Percentiles rank a stretch among this genome's conserved stretches.
Conservation (phyloP, 148 eudicot species). For the Pouteria glomerata region DNA sequence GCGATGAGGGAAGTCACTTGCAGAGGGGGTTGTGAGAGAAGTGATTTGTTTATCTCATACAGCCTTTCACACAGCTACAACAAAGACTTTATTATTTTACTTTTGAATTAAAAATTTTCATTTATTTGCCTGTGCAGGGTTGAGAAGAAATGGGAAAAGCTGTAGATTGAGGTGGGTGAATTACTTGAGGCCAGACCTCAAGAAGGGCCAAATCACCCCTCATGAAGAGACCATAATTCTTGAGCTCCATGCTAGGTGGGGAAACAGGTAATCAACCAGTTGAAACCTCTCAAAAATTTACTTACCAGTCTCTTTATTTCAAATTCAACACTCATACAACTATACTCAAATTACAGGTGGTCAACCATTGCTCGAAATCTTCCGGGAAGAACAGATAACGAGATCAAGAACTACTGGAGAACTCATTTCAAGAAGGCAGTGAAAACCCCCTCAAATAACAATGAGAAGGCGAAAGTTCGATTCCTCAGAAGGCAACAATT, state of each 20-base stretch:
- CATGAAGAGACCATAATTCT: constrained; percentile 56
- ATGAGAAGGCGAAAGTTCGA: constrained; percentile 33
- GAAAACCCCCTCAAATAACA: constrained; percentile 17
- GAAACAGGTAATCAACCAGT: constrained; percentile 54
- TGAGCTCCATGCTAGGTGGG: constrained; percentile 73
- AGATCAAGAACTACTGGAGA: constrained; percentile 82
- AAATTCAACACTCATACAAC: not conserved
- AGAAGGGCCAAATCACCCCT: constrained; percentile 71
- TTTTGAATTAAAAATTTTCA: no score
- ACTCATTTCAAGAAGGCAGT: constrained; percentile 74
- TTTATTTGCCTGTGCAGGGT: constrained; percentile 24
- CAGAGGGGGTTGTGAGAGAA: no score
- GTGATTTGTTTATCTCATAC: no score
- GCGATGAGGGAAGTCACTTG: no score
- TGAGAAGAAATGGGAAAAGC: constrained; percentile 57
- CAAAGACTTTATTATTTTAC: no score
- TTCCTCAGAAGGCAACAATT: constrained; percentile 44
- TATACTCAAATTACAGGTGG: constrained; percentile 41
- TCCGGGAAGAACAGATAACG: constrained; percentile 81
- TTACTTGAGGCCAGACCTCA: constrained; percentile 70
- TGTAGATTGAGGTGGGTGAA: constrained; percentile 67
- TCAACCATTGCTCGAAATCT: constrained; percentile 74
- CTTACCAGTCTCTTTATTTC: not conserved
- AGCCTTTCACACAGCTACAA: no score
- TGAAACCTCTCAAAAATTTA: not conserved